Base-by-base conservation (phyloP, 768 basidiomycete species). In the Lentinula detonsa region DNA sequence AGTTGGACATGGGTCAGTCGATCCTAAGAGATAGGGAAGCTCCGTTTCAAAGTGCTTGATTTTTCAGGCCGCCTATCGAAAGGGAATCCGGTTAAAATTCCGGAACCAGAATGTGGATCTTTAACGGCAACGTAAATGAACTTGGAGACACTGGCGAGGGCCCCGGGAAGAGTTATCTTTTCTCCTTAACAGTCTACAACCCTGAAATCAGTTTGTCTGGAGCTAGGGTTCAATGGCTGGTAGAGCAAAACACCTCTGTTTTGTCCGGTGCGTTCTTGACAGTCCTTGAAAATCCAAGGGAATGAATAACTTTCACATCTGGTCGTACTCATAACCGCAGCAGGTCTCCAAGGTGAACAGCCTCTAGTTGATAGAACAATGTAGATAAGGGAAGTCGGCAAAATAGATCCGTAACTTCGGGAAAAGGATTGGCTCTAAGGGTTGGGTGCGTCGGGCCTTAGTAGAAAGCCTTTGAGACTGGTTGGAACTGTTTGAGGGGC, bases 1-100 rank as follows among this genome's bases (percentile, higher is more conserved):
- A 86, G 85, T 87, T 87, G 86, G 82, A 86, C 85, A 86, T 84
- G 86, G 85, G 86, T 87, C 79, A 88, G 86, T 87, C 85, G 85
- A 86, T 87, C 86, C 58, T 59, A 59, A 59, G 58, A 59, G 58
- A 59, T 59, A 59, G 58, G 58, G 58, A 59, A 59, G 58, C 58
- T 84, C 85, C 81, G 82, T 85, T 85, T 85, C 75, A 85, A 85
- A 83, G 83, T 74, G 78, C 68, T 64, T 78, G 78, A 80, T 85
- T 84, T 66, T 84, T 81, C 80, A 76, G 67, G 75, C 77, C 80
- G 76, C 81, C 82, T 83, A 82, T 84, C 82, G 82, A 86, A 87
- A 86, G 84, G 85, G 84, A 86, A 85, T 84, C 82, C 81, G 80
- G 85, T 85, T 84, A 84, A 85, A 77, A 86, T 87, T 85, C 85